Conservation (phyloP, 2,329 filamentous ascomycete genomes). For the Neurospora crassa region DNA sequence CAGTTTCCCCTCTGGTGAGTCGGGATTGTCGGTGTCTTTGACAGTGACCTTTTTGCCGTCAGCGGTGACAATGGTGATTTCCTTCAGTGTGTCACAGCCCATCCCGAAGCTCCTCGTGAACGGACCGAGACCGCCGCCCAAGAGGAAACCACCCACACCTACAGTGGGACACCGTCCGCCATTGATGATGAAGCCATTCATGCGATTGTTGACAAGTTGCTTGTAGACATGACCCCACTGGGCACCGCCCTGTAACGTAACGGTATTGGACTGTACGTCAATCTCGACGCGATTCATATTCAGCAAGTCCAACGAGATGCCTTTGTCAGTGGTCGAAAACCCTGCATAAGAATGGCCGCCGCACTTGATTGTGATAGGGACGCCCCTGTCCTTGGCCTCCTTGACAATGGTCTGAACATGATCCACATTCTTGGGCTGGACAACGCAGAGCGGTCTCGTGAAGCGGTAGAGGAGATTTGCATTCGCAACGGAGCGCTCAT, state of each 20-base stretch:
- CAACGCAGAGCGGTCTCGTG: conserved; percentile 17
- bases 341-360: conserved; percentile 24
- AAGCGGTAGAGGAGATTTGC: conserved; percentile 22
- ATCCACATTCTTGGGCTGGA: conserved; percentile 10
- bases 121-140: conserved; percentile 19
- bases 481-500: conserved; percentile 17
- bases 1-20: conserved; percentile 2
- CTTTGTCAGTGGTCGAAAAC: conserved; percentile 19
- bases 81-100: conserved; percentile 28
- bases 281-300: conserved; percentile 21
- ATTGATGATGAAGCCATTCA: conserved; percentile 13
- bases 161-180: conserved; percentile 18
- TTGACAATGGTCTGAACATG: no score
- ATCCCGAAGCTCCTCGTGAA: conserved; percentile 23
- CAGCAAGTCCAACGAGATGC: conserved; percentile 23
- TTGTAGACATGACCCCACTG: conserved; percentile 26
- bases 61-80: conserved; percentile 32
- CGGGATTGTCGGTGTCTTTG: conserved; percentile 18
- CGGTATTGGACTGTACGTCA: conserved; percentile 11
- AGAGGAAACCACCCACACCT: conserved; percentile 19
- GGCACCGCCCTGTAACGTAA: conserved; percentile 13
- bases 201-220: conserved; percentile 17
- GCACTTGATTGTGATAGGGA: conserved; percentile 21
- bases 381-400: not conserved
- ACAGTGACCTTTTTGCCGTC: conserved; percentile 29